phyloP scores from a whole-genome alignment of 768 basidiomycete species.

The Termitomyces heimii region DNA sequence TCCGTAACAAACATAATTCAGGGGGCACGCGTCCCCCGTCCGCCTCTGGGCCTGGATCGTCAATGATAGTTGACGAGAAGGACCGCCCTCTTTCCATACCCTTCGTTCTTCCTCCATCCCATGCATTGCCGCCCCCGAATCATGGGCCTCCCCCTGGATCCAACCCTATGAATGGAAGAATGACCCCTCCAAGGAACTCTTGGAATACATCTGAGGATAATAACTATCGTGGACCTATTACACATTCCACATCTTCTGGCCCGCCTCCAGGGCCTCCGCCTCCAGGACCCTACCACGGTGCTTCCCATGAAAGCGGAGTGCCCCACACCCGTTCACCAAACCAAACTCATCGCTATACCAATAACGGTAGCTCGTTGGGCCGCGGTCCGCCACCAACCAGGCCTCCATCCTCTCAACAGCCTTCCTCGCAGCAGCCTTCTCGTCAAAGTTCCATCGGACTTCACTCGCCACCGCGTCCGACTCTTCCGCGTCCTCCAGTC shows the following conservation, averaged over 20 bases:
- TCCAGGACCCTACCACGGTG: conserved; percentile 19
- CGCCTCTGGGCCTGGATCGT: conserved; percentile 11
- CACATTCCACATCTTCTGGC: conserved; percentile 18
- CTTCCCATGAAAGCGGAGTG: conserved; percentile 11
- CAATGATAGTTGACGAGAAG: conserved; percentile 36
- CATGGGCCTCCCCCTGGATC: conserved; percentile 14
- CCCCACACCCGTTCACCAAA: conserved; percentile 31
- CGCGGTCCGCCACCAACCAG: conserved; percentile 17
- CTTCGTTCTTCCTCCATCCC: conserved; percentile 39
- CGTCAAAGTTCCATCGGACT: conserved; percentile 22
- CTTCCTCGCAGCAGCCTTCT: conserved; percentile 18
- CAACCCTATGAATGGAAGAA: conserved; percentile 18
- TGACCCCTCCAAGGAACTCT: conserved; percentile 25
- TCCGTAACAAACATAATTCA: conserved; percentile 20
- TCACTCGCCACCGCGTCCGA: conserved; percentile 30
- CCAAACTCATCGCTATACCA: conserved; percentile 35
- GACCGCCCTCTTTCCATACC: conserved; percentile 50
- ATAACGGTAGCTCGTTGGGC: conserved; percentile 12
- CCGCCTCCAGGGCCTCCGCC: conserved; percentile 18
- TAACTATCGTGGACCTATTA: conserved; percentile 23
- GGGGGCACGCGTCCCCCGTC: conserved; percentile 17
- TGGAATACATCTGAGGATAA: conserved; percentile 27
- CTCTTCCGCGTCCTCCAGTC: conserved; percentile 15
- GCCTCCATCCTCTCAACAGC: conserved; percentile 13
- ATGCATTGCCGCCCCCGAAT: conserved; percentile 10